phyloP scores from a whole-genome alignment of 805 yeast species.

The Saccharomycopsis babjevae region DNA sequence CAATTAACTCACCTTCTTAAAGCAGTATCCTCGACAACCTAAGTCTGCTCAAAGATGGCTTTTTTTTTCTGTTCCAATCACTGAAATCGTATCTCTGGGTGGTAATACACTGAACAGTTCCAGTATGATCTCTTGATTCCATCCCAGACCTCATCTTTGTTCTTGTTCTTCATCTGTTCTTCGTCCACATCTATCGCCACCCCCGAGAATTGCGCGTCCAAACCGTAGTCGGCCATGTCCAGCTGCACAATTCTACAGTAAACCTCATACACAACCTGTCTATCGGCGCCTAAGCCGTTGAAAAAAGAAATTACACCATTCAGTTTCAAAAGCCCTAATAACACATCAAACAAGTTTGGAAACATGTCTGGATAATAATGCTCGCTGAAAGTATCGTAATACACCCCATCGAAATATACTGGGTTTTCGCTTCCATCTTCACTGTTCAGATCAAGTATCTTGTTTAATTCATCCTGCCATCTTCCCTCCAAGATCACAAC shows the following conservation, averaged over 20 bases:
- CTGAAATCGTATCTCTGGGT: conserved; percentile 48
- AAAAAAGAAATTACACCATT: conserved; percentile 82
- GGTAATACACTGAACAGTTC: conserved; percentile 59
- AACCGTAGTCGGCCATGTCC: conserved; percentile 73
- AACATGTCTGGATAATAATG: conserved; percentile 76
- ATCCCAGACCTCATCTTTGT: conserved; percentile 43
- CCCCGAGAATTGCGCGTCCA: conserved; percentile 46
- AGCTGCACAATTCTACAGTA: conserved; percentile 72
- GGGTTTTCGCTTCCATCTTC: conserved; percentile 32
- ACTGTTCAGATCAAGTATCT: conserved; percentile 31
- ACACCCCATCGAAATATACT: conserved; percentile 79
- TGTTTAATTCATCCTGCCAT: conserved; percentile 80
- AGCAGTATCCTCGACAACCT: too few species aligned
- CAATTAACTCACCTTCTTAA: too few species aligned
- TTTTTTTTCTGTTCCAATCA: too few species aligned
- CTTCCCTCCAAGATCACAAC: conserved; percentile 78
- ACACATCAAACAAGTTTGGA: conserved; percentile 59
- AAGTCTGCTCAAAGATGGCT: too few species aligned
- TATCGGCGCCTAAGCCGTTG: conserved; percentile 82
- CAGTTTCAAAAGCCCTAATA: conserved; percentile 75
- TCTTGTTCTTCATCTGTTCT: conserved; percentile 26
- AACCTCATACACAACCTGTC: conserved; percentile 69
- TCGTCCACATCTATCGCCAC: conserved; percentile 27
- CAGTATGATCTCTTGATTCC: conserved; percentile 55
- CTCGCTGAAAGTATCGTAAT: conserved; percentile 90